Base-by-base conservation (phyloP, 148 eudicot species). In the Rhododendron kiyosumense region DNA sequence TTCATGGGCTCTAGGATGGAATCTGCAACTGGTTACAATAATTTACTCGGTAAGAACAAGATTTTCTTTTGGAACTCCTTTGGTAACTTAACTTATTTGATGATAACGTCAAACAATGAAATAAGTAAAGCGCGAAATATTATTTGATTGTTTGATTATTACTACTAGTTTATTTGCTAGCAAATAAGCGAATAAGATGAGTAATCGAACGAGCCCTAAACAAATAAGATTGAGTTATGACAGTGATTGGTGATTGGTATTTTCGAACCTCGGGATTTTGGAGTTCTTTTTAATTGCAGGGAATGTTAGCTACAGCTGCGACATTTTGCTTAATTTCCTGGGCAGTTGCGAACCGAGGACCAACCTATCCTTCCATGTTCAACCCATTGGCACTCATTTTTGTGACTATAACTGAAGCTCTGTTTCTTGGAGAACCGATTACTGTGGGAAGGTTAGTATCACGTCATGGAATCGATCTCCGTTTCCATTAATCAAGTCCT, bases 361-460 rank as follows among this genome's bases (percentile, higher is more conserved):
- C 98, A 0, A 91, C 95, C 13, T 95, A 92, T 88, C 94, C 93
- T 30, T 89, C 98, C 7, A 95, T 95, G 94, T 94, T 93, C 89
- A 92, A 90, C 81, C 96, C 98, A 0, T 81, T 93, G 75, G 41
- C 90, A 0, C 84, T 93, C 1, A 87, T 93, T 9, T 88, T 93
- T 30, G 88, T 93, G 17, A 93, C 94, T n/a, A 71, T 92, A 3
- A 59, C 85, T 2, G 96, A 94, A 84, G 88, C 89, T 69, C 34
- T 92, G 14, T 87, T 92, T 48, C 91, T 93, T 3, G 93, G 93
- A 1, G 88, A 88, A 85, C 84, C 86, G 0, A 86, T 95, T 36
- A 84, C 88, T 1, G 43, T 71, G 4, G 96, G 93, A 87, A 92
- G 95, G 95, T 93, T 86, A 14, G 13, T 43, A 13, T 28, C 71